A percentile compares a stretch with the other conserved stretches of the same genome.
phyloP scores from a whole-genome alignment of 768 basidiomycete genomes.

The Mycena rebaudengoi region DNA sequence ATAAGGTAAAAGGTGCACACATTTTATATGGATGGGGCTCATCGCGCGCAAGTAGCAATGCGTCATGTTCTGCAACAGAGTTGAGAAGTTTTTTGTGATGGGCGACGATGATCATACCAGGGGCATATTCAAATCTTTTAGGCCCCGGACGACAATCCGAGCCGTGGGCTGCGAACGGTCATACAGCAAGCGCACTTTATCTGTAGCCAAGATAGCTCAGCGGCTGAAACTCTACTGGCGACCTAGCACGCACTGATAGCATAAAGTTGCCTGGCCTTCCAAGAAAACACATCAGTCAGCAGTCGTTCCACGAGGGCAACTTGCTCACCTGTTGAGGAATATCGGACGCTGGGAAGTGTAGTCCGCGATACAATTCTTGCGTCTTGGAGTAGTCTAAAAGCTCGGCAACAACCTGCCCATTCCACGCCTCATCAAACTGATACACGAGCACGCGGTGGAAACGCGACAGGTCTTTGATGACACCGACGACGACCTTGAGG shows the following conservation, averaged over 20 bases:
- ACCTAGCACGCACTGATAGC: constrained; percentile 67
- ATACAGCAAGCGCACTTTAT: constrained; percentile 82
- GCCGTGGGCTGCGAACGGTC: constrained; percentile 78
- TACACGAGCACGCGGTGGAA: constrained; percentile 86
- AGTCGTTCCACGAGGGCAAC: constrained; percentile 17
- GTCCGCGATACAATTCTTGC: constrained; percentile 74
- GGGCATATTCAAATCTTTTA: constrained; percentile 72
- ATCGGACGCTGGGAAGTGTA: constrained; percentile 76
- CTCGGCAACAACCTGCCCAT: constrained; percentile 82
- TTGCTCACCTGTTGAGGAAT: constrained; percentile 67
- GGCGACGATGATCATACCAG: constrained; percentile 51
- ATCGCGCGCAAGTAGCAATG: constrained; percentile 87
- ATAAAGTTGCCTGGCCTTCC: constrained; percentile 72
- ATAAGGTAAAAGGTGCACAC: constrained; percentile 43
- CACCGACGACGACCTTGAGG: constrained; percentile 75
- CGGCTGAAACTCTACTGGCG: not conserved
- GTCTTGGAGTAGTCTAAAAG: constrained; percentile 81
- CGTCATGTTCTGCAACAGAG: constrained; percentile 70
- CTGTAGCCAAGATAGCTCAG: constrained; percentile 38
- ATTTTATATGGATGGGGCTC: constrained; percentile 87
- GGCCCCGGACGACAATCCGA: constrained; percentile 68
- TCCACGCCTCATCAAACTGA: constrained; percentile 84
- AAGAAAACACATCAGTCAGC: not conserved
- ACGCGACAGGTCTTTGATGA: constrained; percentile 79
- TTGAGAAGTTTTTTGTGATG: not conserved